phyloP scores from a whole-genome alignment of 129 eudicot species.

The Escallonia rubra region DNA sequence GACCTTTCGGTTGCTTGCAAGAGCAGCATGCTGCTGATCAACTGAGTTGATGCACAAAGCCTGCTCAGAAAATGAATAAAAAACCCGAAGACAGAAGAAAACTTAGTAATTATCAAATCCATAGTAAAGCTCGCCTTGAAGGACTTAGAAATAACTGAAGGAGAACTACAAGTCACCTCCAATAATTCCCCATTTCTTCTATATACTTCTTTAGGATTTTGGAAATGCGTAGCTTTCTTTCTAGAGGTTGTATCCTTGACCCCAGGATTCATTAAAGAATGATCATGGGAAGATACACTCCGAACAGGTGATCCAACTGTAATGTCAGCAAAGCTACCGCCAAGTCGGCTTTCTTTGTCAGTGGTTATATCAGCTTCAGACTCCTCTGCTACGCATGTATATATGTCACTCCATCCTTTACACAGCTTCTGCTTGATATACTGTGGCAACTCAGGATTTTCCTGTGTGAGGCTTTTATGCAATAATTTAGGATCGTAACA shows the following conservation, averaged over 20 bases:
- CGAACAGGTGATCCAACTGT: conserved; percentile 42
- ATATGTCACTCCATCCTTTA: conserved; percentile 65
- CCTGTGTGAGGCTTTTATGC: conserved; percentile 36
- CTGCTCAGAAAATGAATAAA: conserved; percentile 33
- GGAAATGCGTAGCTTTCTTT: conserved; percentile 44
- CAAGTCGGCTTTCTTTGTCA: conserved; percentile 47
- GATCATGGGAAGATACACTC: conserved; percentile 39
- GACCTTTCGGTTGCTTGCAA: conserved; percentile 91
- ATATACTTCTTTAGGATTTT: conserved; percentile 72
- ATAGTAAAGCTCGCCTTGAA: too few relatives aligned
- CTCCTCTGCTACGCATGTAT: conserved; percentile 37
- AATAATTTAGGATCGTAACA: conserved; percentile 38
- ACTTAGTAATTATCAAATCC: conserved; percentile 11
- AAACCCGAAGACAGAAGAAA: background rate
- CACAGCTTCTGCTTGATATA: conserved; percentile 43
- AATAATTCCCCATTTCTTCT: conserved; percentile 83
- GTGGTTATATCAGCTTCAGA: conserved; percentile 43
- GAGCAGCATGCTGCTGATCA: conserved; percentile 84
- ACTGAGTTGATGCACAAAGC: conserved; percentile 86
- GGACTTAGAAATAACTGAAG: background rate
- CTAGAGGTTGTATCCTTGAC: conserved; percentile 18
- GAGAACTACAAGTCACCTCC: conserved; percentile 48
- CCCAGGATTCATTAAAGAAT: conserved; percentile 39
- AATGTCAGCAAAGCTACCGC: conserved; percentile 20
- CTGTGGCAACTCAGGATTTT: conserved; percentile 39